These are phyloP conservation scores for Cystodermella granulosa DNA, from an alignment of 1,284 basidiomycete species.

Conservation along the genomic window DNA sequence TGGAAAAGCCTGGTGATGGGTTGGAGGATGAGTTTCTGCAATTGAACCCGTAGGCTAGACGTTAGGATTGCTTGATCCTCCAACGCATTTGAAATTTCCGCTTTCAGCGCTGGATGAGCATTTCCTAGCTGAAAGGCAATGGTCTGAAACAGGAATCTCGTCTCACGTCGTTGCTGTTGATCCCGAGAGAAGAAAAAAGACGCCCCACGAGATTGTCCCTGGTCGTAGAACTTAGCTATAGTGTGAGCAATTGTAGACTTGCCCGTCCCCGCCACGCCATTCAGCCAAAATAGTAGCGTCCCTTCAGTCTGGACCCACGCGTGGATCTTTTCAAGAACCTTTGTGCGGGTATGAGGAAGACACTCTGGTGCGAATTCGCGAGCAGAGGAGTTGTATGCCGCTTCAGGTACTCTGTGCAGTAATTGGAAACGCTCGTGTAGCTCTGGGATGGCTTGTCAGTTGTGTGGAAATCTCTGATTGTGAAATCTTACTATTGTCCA, in stretches of 20 bases:
- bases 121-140: neutral
- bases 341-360: neutral
- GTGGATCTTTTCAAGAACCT: neutral
- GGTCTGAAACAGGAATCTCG: neutral
- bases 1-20: neutral
- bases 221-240: neutral
- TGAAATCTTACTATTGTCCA: too few relatives aligned
- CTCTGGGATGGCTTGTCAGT: too few relatives aligned
- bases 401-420: too few relatives aligned
- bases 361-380: neutral
- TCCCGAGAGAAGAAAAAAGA: neutral
- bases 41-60: neutral
- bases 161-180: neutral
- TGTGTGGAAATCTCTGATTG: too few relatives aligned
- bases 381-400: neutral
- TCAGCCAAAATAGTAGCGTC: neutral
- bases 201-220: neutral
- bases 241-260: conserved; percentile 1
- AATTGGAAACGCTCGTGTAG: too few relatives aligned
- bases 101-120: neutral
- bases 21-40: neutral
- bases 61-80: neutral
- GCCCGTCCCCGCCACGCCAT: conserved; percentile 1
- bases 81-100: neutral
- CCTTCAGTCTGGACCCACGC: neutral